These are phyloP conservation scores for Epithemia pelagica DNA, from an alignment of 108 stramenopile species.

Conservation along the genomic window DNA sequence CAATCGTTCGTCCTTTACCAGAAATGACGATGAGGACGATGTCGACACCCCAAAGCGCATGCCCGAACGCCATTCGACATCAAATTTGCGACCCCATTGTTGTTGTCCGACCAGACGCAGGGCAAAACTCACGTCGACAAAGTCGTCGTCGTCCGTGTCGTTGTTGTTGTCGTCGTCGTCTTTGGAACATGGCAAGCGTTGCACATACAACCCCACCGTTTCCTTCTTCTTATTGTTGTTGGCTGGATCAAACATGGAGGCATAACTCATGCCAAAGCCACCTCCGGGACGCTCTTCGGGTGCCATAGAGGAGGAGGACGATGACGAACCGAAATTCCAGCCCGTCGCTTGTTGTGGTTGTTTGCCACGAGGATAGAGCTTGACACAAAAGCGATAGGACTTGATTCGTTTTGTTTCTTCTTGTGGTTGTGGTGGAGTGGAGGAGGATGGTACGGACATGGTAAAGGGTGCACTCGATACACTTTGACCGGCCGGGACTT, in stretches of 20 bases:
- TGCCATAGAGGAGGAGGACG: neutral
- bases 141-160: too few relatives aligned
- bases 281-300: neutral
- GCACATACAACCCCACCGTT: constrained; percentile 31
- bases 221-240: too few relatives aligned
- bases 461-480: neutral
- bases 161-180: too few relatives aligned
- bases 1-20: constrained; percentile 8
- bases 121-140: constrained; percentile 35
- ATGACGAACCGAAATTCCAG: too few relatives aligned
- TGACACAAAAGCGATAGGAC: constrained; percentile 1
- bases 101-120: constrained; percentile 38
- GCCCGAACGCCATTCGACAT: constrained; percentile 45
- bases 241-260: too few relatives aligned
- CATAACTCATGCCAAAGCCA: constrained; percentile 24
- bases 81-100: constrained; percentile 18
- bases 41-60: too few relatives aligned
- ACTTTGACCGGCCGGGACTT: neutral
- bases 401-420: neutral
- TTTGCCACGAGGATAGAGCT: constrained; percentile 4
- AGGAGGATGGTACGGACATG: neutral
- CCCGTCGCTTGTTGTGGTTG: too few relatives aligned
- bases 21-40: constrained; percentile 13
- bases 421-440: neutral
- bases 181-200: constrained; percentile 15